Evolutionary conservation across 306 rosid genomes (phyloP), one percentile per base, ranked within the genome.

Genomic region (Castanea mollissima): DNA sequence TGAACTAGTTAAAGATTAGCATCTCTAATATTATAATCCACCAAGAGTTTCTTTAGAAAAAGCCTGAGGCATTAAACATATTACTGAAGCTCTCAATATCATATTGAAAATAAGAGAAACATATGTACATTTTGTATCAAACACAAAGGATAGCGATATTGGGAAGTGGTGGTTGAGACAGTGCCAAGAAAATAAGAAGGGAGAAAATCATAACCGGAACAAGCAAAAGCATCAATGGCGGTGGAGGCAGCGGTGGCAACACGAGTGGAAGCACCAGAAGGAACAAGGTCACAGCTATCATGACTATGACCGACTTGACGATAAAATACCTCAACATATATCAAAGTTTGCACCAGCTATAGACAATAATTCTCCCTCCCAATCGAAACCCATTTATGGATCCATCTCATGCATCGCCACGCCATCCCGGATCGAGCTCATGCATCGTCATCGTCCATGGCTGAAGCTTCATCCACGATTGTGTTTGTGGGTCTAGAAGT

Each of bases 191-290:
- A 21, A 84, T 7, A 49, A 87, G 82, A 64, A 84, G 56, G 74
- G 68, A 75, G 15, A 81, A 69, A 38, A 87, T 76, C 54, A 76
- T 5, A 20, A 76, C 54, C 20, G 88, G 88, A 3, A 84, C 12
- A 2, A 76, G 6, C 80, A 87, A 76, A 2, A 84, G 29, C 18
- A 87, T 72, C 76, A 76, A 58, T 2, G 88, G 88, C 1, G 88
- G 88, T 12, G 84, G 84, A 20, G 83, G 84, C n/a, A 84, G 58
- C 18, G 90, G 84, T 4, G 88, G 90, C 65, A 87, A 18, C 38
- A 81, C 21, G 15, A 84, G 69, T 12, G 90, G 88, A 18, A 87
- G 81, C 52, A 76, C 76, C 75, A 84, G 38, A 32, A 84, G 52
- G 7, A 77, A 49, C 7, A 73, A 10, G 14, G 72, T 77, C 58